Percentiles rank a stretch among this genome's conserved stretches.
Evolutionary conservation across 768 basidiomycete genomes (phyloP).

Genomic region (Saitozyma podzolica): DNA sequence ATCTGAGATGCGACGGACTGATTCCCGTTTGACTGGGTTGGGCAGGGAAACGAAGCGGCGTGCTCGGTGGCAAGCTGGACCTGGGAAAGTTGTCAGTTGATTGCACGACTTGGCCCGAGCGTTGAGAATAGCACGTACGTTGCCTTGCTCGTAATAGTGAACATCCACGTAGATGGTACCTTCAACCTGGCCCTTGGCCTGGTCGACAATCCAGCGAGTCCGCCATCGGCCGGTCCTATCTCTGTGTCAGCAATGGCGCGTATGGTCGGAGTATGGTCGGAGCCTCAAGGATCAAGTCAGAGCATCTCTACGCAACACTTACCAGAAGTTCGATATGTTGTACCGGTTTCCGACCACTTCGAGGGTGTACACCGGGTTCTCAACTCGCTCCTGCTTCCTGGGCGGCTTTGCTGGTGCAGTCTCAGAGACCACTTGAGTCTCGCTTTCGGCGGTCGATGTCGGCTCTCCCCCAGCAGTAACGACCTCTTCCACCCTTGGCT

Average conservation of each 20-base stretch:
- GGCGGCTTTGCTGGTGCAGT: not conserved
- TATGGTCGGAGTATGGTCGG: too few species aligned
- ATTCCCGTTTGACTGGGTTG: slow-evolving; percentile 23
- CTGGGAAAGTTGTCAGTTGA: slow-evolving; percentile 53
- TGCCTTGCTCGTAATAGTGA: slow-evolving; percentile 98
- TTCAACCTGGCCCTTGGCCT: slow-evolving; percentile 63
- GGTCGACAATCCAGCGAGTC: slow-evolving; percentile 75
- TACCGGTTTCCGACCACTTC: slow-evolving; percentile 96
- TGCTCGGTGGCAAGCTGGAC: slow-evolving; percentile 86
- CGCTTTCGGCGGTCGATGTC: not conserved
- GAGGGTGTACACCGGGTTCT: slow-evolving; percentile 56
- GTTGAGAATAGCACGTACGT: slow-evolving; percentile 59
- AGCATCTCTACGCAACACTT: slow-evolving; percentile 20
- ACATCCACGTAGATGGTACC: slow-evolving; percentile 79
- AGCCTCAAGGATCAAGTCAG: not conserved
- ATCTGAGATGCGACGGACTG: slow-evolving; percentile 58
- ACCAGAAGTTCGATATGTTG: slow-evolving; percentile 93
- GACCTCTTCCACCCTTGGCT: slow-evolving; percentile 9
- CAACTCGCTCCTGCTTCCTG: slow-evolving; percentile 27
- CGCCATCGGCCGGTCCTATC: slow-evolving; percentile 92
- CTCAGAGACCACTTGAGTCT: not conserved
- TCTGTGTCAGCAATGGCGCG: slow-evolving; percentile 3
- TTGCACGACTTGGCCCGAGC: not conserved
- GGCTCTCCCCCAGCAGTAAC: slow-evolving; percentile 1
- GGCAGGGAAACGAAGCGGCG: slow-evolving; percentile 61